These are phyloP conservation scores for Triticum urartu DNA, from an alignment of 176 grass and related monocot species.

Conservation along the genomic window DNA sequence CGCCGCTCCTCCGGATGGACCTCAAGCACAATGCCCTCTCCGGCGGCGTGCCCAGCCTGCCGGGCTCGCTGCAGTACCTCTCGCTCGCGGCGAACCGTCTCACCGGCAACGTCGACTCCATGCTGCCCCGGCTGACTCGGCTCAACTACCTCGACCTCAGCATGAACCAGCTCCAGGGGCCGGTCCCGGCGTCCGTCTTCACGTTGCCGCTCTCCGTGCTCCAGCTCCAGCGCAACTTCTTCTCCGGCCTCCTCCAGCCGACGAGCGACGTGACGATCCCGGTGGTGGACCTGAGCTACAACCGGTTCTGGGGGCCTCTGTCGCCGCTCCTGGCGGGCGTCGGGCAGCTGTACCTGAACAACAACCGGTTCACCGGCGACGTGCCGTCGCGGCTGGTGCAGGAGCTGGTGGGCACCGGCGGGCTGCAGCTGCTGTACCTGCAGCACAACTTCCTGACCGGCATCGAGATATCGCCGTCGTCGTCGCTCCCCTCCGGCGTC, in stretches of 20 bases:
- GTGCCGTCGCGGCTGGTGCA: conserved; percentile 80
- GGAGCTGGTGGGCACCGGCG: conserved; percentile 65
- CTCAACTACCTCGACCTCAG: conserved; percentile 85
- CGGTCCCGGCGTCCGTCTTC: conserved; percentile 71
- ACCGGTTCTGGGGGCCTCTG: conserved; percentile 67
- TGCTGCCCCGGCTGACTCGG: conserved; percentile 47
- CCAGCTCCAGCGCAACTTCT: conserved; percentile 92
- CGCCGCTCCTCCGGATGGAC: conserved; percentile 73
- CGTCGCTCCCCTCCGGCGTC: conserved; percentile 66
- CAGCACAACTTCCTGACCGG: conserved; percentile 96
- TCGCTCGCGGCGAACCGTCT: conserved; percentile 67
- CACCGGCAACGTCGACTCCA: conserved; percentile 43
- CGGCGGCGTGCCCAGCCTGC: conserved; percentile 56
- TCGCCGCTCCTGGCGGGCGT: conserved; percentile 75
- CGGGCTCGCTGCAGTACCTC: conserved; percentile 64
- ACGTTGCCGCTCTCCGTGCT: conserved; percentile 59
- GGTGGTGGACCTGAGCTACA: conserved; percentile 84
- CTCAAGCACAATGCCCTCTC: conserved; percentile 74
- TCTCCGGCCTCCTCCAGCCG: conserved; percentile 58
- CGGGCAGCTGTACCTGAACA: conserved; percentile 86
- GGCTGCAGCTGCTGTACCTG: conserved; percentile 85
- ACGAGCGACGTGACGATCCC: conserved; percentile 59
- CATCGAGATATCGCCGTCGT: conserved; percentile 76
- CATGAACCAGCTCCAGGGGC: conserved; percentile 75
- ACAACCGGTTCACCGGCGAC: conserved; percentile 93